Conservation (phyloP, 2,329 filamentous ascomycete species). For the Aspergillus unguis region DNA sequence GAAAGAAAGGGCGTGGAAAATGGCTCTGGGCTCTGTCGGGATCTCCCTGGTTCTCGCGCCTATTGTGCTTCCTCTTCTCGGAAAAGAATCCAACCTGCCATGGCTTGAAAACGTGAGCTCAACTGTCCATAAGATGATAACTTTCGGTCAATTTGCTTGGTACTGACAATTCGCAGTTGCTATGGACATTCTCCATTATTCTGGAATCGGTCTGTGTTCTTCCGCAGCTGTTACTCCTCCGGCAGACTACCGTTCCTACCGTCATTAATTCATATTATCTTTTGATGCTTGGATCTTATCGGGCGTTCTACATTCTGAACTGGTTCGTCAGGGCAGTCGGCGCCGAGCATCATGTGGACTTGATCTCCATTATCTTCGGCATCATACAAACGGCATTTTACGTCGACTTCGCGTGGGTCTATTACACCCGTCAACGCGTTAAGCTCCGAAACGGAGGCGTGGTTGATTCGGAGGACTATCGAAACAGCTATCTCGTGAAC, state of each 20-base stretch:
- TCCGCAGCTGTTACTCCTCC: conserved; percentile 84
- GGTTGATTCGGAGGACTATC: conserved; percentile 84
- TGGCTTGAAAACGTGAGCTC: conserved; percentile 42
- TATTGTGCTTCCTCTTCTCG: conserved; percentile 68
- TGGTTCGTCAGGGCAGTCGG: conserved; percentile 73
- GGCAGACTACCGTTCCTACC: conserved; percentile 91
- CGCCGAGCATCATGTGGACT: conserved; percentile 59
- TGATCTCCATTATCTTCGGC: conserved; percentile 78
- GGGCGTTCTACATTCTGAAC: conserved; percentile 84
- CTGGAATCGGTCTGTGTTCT: conserved; percentile 89
- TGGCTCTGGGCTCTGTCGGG: conserved; percentile 67
- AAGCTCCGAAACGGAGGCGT: conserved; percentile 86
- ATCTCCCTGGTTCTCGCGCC: conserved; percentile 68
- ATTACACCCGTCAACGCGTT: conserved; percentile 87
- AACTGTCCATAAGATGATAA: background rate
- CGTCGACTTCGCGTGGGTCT: conserved; percentile 94
- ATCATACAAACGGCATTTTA: conserved; percentile 87
- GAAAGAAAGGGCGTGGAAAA: conserved; percentile 88
- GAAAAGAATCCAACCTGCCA: conserved; percentile 42
- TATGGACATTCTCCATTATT: conserved; percentile 86
- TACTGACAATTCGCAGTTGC: conserved; percentile 52
- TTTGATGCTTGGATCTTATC: conserved; percentile 79
- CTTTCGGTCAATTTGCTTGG: background rate
- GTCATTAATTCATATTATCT: conserved; percentile 98
- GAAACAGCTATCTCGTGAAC: conserved; percentile 77